Conservation (phyloP, 768 basidiomycete species). For the Tulasnella sp. region DNA sequence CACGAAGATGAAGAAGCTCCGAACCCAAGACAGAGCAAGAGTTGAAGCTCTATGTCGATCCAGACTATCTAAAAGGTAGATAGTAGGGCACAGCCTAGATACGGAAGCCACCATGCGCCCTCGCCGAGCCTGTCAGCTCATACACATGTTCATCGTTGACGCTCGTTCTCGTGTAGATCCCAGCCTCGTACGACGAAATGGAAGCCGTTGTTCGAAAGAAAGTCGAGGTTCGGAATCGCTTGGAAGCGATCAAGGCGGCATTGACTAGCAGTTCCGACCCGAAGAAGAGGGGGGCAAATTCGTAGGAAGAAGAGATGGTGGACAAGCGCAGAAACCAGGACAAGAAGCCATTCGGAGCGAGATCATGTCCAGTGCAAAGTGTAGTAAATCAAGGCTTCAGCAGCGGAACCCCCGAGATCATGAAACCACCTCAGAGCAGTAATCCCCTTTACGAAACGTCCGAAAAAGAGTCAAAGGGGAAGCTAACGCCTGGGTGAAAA, state of each 20-base stretch:
- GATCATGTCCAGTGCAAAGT: not conserved
- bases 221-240: not conserved
- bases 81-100: slow-evolving; percentile 88
- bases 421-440: not conserved
- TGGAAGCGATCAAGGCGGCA: slow-evolving; percentile 13
- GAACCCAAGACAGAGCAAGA: slow-evolving; percentile 95
- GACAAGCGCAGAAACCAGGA: slow-evolving; percentile 1
- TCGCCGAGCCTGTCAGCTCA: slow-evolving; percentile 41
- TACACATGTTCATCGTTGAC: slow-evolving; percentile 59
- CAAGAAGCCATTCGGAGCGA: not conserved
- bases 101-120: slow-evolving; percentile 80
- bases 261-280: not conserved
- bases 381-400: not conserved
- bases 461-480: not conserved
- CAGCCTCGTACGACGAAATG: slow-evolving; percentile 3
- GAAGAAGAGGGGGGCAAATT: not conserved
- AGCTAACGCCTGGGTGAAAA: not conserved
- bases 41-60: slow-evolving; percentile 91
- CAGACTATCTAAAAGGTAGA: slow-evolving; percentile 64
- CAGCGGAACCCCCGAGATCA: not conserved
- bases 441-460: not conserved
- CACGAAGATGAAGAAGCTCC: slow-evolving; percentile 73
- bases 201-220: not conserved
- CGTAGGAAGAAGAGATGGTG: not conserved
- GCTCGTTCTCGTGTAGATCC: slow-evolving; percentile 19